A percentile compares a stretch with the other conserved stretches of the same genome.
Evolutionary conservation across 768 basidiomycete species (phyloP).

Genomic region (Trametes cubensis): DNA sequence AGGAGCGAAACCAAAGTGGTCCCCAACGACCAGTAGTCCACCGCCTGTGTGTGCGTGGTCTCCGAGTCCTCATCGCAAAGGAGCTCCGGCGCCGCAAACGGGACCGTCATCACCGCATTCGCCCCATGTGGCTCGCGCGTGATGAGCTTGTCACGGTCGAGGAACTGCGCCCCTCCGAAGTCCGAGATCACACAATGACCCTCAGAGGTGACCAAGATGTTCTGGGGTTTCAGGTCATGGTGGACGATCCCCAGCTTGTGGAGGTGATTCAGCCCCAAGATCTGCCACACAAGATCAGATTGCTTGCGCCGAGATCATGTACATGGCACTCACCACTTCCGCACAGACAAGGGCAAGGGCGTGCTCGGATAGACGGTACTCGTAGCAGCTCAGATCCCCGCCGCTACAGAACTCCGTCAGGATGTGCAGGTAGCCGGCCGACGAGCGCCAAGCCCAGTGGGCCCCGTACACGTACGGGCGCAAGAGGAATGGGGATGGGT

Average conservation of each 20-base stretch:
- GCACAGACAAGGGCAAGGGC: conserved; percentile 25
- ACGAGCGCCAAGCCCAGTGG: conserved; percentile 21
- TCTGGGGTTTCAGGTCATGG: conserved; percentile 60
- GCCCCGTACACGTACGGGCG: conserved; percentile 10
- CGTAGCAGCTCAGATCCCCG: conserved; percentile 25
- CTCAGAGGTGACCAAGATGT: conserved; percentile 41
- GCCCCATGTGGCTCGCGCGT: neutral
- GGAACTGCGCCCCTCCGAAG: conserved; percentile 52
- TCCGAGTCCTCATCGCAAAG: conserved; percentile 23
- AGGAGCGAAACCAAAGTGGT: conserved; percentile 47
- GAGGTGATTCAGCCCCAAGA: conserved; percentile 40
- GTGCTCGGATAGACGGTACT: neutral
- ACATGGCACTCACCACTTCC: conserved; percentile 27
- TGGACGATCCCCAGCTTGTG: conserved; percentile 57
- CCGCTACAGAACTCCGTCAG: conserved; percentile 26
- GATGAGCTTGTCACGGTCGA: conserved; percentile 42
- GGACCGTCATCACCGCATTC: conserved; percentile 20
- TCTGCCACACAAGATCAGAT: conserved; percentile 11
- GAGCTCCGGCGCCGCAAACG: conserved; percentile 33
- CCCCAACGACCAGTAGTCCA: conserved; percentile 56
- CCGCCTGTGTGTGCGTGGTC: conserved; percentile 48
- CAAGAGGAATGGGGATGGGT: conserved; percentile 20
- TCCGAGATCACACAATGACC: conserved; percentile 55
- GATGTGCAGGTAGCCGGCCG: conserved; percentile 25
- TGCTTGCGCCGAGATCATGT: neutral